Base-by-base conservation (phyloP, 2,329 filamentous ascomycete species). In the Seiridium unicorne region DNA sequence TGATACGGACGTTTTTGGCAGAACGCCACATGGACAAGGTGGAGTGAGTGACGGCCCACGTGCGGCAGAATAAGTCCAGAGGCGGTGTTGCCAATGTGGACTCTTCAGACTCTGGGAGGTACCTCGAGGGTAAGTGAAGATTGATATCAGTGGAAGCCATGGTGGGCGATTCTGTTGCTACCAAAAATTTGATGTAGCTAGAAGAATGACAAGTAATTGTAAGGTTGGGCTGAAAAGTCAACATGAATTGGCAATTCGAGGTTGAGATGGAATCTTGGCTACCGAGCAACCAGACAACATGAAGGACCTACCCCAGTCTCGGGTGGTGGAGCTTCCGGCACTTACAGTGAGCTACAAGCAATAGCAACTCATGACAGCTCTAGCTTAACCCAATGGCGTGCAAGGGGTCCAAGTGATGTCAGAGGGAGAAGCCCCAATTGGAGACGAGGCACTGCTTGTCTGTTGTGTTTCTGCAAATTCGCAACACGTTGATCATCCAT, bases 11-110 rank as follows among this genome's bases (percentile, higher is more conserved):
- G 75, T 95, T 95, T 72, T 87, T 88, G 57, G 90, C 88, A 51
- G 84, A 83, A 67, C 87, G 87, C 92, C 92, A 96, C 89, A 95
- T 93, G 63, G 84, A 77, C 9, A 93, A 84, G 4, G 89, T 91
- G 4, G 87, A 90, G 76, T 92, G 89, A 9, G 89, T 91, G 60
- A 93, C 89, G 66, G 84, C 77, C 90, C 90, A 93, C 61, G 85
- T 90, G 62, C 87, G 80, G 57, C 80, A 75, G 51, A 92, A 83
- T 81, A 84, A 90, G 60, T 81, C 74, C 34, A 86, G 73, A 3
- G 83, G 70, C 4, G 87, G 86, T 1, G 78, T 64, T 11, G 73
- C 62, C 71, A 77, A 77, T 53, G 71, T 40, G 44, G 70, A 62
- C 57, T 73, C 53, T 51, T 72, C 60, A 3, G 63, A 55, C 44